Evolutionary conservation across 2,329 filamentous ascomycete species (phyloP).

Genomic region (Fusarium continuum): DNA sequence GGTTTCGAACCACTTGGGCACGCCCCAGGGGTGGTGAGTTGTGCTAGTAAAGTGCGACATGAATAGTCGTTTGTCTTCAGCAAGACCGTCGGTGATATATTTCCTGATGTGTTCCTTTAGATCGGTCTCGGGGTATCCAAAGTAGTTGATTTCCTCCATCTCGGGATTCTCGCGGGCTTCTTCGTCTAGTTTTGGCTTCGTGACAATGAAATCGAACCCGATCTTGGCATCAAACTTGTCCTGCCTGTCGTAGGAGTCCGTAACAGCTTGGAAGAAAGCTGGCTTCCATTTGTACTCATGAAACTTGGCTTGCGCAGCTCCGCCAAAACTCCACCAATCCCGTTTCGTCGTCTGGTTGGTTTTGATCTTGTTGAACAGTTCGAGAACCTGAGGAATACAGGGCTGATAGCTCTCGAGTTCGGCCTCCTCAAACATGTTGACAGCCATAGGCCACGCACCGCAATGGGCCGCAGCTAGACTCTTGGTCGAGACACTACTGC

Average conservation of each 20-base stretch:
- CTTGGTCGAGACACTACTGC: slow-evolving; percentile 55
- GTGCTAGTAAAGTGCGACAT: slow-evolving; percentile 50
- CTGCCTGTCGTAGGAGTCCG: slow-evolving; percentile 48
- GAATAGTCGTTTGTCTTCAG: slow-evolving; percentile 47
- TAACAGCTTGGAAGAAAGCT: slow-evolving; percentile 49
- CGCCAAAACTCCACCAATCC: slow-evolving; percentile 10
- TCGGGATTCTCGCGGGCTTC: slow-evolving; percentile 31
- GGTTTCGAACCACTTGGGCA: slow-evolving; percentile 40
- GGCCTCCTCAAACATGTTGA: slow-evolving; percentile 55
- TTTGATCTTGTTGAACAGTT: slow-evolving; percentile 44
- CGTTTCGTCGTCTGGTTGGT: slow-evolving; percentile 13
- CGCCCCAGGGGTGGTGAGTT: slow-evolving; percentile 46
- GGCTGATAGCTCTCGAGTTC: slow-evolving; percentile 55
- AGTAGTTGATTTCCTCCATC: slow-evolving; percentile 45
- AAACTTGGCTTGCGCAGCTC: slow-evolving; percentile 32
- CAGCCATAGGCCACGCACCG: slow-evolving; percentile 52
- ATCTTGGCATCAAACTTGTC: slow-evolving; percentile 44
- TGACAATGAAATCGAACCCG: slow-evolving; percentile 46
- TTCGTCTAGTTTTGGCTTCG: slow-evolving; percentile 43
- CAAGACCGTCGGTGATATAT: slow-evolving; percentile 42
- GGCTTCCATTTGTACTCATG: slow-evolving; percentile 44
- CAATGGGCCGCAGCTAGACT: slow-evolving; percentile 54
- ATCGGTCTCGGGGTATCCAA: slow-evolving; percentile 46
- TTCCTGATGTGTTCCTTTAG: slow-evolving; percentile 47
- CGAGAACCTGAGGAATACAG: slow-evolving; percentile 53